phyloP scores from a whole-genome alignment of 805 yeast genomes.

The Lipomyces spencermartinsiae region DNA sequence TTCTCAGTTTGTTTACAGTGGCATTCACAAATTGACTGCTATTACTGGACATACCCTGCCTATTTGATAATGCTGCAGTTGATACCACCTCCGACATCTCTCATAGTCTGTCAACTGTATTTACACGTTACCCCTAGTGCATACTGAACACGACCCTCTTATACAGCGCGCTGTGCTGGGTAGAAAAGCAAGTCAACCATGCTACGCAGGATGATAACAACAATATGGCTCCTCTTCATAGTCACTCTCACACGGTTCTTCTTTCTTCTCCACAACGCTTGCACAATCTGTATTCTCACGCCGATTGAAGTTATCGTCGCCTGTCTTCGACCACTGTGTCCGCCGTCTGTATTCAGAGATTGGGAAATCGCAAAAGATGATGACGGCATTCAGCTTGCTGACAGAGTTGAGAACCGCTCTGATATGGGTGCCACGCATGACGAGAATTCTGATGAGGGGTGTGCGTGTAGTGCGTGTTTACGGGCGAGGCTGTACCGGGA shows the following conservation, averaged over 20 bases:
- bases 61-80: neutral
- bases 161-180: neutral
- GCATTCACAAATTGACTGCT: neutral
- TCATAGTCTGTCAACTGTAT: neutral
- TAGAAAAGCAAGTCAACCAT: neutral
- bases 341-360: slow-evolving; percentile 30
- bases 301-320: slow-evolving; percentile 32
- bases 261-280: slow-evolving; percentile 29
- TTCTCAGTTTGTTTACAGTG: neutral
- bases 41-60: neutral
- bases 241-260: slow-evolving; percentile 17
- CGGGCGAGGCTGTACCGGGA: slow-evolving; percentile 9
- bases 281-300: slow-evolving; percentile 18
- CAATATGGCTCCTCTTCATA: slow-evolving; percentile 10
- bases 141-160: neutral
- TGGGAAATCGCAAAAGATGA: slow-evolving; percentile 23
- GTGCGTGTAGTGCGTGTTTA: neutral
- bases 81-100: neutral
- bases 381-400: neutral
- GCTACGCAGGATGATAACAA: slow-evolving; percentile 2
- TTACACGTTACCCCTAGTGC: neutral
- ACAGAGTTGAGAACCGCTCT: neutral
- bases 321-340: slow-evolving; percentile 30
- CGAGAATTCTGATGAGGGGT: neutral
- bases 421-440: neutral